These are phyloP conservation scores for Ocimum tenuiflorum DNA, from an alignment of 257 asterid species.

Conservation along the genomic window DNA sequence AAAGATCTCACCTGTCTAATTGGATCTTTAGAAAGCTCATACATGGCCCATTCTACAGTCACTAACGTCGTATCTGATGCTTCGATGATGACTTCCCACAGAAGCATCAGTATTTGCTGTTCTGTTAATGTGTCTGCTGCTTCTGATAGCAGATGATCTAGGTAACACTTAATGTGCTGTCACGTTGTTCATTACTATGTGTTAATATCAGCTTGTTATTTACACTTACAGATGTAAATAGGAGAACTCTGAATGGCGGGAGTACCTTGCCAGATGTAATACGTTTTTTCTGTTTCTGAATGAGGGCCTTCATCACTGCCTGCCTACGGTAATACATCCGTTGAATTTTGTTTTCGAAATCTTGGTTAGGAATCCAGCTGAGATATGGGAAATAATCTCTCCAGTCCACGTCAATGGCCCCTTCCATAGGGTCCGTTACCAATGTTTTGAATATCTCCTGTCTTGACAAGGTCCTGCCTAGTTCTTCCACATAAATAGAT, in stretches of 20 bases:
- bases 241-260: not conserved
- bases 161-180: constrained; percentile 59
- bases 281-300: constrained; percentile 46
- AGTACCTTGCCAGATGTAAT: constrained; percentile 61
- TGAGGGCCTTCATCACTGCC: constrained; percentile 65
- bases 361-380: constrained; percentile 73
- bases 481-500: constrained; percentile 54
- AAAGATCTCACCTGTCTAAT: constrained; percentile 55
- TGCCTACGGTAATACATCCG: constrained; percentile 36
- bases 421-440: constrained; percentile 69
- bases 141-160: constrained; percentile 58
- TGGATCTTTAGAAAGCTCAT: constrained; percentile 68
- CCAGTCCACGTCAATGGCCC: constrained; percentile 94
- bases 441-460: constrained; percentile 48
- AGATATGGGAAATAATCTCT: constrained; percentile 84
- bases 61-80: constrained; percentile 76
- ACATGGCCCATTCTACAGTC: constrained; percentile 85
- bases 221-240: not conserved
- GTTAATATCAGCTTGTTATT: not conserved
- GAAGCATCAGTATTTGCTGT: constrained; percentile 52
- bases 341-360: constrained; percentile 44
- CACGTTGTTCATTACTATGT: not conserved
- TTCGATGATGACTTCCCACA: constrained; percentile 86
- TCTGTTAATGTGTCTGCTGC: constrained; percentile 58
- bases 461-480: constrained; percentile 44